phyloP scores from a whole-genome alignment of 2,329 filamentous ascomycete genomes.

The Epicoccum sorghinum region DNA sequence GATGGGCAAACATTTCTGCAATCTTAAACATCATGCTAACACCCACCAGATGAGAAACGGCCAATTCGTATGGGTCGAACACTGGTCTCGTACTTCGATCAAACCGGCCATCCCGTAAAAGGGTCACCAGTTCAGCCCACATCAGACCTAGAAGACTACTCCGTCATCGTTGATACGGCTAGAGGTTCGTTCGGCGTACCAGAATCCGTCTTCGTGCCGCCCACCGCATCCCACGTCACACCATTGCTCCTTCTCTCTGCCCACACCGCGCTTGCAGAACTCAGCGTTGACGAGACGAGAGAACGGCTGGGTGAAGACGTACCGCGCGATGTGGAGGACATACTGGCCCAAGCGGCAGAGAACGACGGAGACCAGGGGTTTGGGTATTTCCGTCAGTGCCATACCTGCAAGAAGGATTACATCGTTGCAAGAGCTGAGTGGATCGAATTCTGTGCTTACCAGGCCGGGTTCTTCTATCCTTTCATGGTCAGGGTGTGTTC shows the following conservation, averaged over 20 bases:
- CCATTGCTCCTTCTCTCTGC: conserved; percentile 26
- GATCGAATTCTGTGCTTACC: conserved; percentile 34
- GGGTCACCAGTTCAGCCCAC: conserved; percentile 19
- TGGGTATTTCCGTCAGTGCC: conserved; percentile 31
- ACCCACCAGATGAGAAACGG: conserved; percentile 4
- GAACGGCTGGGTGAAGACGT: conserved; percentile 11
- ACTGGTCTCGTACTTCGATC: conserved; percentile 30
- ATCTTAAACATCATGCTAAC: no score
- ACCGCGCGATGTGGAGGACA: conserved; percentile 14
- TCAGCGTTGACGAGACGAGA: conserved; percentile 12
- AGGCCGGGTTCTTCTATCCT: conserved; percentile 24
- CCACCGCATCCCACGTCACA: conserved; percentile 12
- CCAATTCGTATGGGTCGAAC: conserved; percentile 20
- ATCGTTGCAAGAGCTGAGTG: conserved; percentile 39
- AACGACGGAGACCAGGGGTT: conserved; percentile 24
- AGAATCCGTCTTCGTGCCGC: conserved; percentile 23
- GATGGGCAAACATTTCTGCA: no score
- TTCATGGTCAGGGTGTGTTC: conserved; percentile 39
- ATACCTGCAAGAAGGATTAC: conserved; percentile 35
- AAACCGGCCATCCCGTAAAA: conserved; percentile 21
- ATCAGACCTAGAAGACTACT: conserved; percentile 12
- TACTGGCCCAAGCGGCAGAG: conserved; percentile 23
- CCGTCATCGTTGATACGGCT: conserved; percentile 27
- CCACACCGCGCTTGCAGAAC: conserved; percentile 19
- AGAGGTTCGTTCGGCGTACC: conserved; percentile 25